Base-by-base conservation (phyloP, 2,329 filamentous ascomycete genomes). In the Diaporthe amygdali region DNA sequence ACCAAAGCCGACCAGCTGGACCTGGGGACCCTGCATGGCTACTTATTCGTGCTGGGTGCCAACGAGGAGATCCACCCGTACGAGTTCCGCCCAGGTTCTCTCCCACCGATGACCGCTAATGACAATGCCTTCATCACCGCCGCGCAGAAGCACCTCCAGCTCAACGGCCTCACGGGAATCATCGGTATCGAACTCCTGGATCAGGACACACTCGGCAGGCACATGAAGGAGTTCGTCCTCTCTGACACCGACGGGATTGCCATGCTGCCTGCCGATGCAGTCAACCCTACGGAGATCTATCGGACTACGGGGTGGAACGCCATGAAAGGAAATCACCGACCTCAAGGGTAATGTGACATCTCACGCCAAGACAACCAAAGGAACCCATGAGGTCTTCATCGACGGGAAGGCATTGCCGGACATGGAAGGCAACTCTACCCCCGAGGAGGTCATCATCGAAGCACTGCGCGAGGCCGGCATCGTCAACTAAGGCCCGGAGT, bases 141-240 rank as follows among this genome's bases (percentile, higher is more conserved):
- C 30, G 34, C n/a, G 12, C 54, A 59, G 54, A 59, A 37, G 12
- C 37, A 59, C 54, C 54, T 59, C 32, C 10, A 17, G 54, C 27
- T 15, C 10, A 59, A 37, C 10, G n/a, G n/a, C 54, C 54, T 59
- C 5, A n/a, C 54, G n/a, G n/a, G 25, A 30, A 10, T 59, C 54
- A 59, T 59, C 32, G 54, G 54, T n/a, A 59, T 59, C 32, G 25
- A 59, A 27, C 27, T 59, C 34, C 54, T 59, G 22, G 32, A n/a
- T 20, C 8, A n/a, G n/a, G 54, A 59, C 27, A n/a, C 27, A 37
- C 27, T 12, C n/a, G 27, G 8, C 27, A 59, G 15, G 34, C 10
- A 59, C 54, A 59, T 30, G 54, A 10, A 59, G 54, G 54, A 59
- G 54, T 59, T 59, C 54, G 54, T 59, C 54, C 54, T 59, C 10